Evolutionary conservation across 2,329 filamentous ascomycete genomes (phyloP).

Genomic region (Claviceps arundinis): DNA sequence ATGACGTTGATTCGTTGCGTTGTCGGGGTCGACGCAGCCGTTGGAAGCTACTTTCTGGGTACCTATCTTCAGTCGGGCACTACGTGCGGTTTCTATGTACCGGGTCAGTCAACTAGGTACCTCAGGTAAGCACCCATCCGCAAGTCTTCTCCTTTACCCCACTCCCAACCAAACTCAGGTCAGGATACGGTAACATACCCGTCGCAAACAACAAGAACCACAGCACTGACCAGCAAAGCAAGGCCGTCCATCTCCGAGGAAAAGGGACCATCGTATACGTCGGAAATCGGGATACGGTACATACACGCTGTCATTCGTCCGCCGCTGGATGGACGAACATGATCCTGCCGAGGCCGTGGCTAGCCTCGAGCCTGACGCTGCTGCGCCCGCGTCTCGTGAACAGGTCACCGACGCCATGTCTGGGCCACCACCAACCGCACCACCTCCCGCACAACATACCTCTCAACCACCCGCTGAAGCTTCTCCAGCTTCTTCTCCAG

Average conservation of each 20-base stretch:
- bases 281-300: background rate
- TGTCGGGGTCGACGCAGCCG: no score
- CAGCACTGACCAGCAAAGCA: background rate
- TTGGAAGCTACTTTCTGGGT: no score
- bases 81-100: no score
- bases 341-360: slow-evolving; percentile 3
- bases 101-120: no score
- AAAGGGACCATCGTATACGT: background rate
- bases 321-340: slow-evolving; percentile 8
- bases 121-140: no score
- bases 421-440: slow-evolving; percentile 5
- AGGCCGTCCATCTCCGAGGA: background rate
- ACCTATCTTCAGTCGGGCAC: no score
- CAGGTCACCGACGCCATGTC: slow-evolving; percentile 7
- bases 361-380: slow-evolving; percentile 6
- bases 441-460: slow-evolving; percentile 1
- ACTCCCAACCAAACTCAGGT: background rate
- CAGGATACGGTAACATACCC: background rate
- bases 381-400: slow-evolving; percentile 7
- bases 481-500: background rate
- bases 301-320: background rate
- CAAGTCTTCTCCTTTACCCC: background rate
- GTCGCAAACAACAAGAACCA: background rate
- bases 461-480: background rate
- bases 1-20: no score